Conservation (phyloP, 805 yeast species). For the Saturnispora quitensis region DNA sequence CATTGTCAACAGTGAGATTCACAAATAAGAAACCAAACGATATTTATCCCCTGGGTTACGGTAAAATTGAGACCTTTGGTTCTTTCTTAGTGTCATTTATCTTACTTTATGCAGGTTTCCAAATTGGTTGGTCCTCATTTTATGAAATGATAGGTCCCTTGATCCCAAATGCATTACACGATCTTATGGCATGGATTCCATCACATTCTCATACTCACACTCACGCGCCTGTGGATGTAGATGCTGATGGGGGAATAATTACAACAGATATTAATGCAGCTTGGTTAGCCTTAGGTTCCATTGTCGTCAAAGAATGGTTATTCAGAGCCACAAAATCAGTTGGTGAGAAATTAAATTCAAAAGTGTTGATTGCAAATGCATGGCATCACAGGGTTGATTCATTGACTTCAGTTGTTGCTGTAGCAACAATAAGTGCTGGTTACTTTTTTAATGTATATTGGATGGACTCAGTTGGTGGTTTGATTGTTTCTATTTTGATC, state of each 20-base stretch:
- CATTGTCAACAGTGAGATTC: constrained; percentile 79
- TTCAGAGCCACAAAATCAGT: constrained; percentile 74
- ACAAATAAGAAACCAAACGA: constrained; percentile 51
- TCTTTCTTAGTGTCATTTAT: constrained; percentile 81
- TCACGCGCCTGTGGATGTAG: constrained; percentile 14
- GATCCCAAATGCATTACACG: constrained; percentile 53
- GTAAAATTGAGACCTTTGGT: constrained; percentile 88
- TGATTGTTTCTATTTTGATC: constrained; percentile 72
- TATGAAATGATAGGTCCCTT: constrained; percentile 58
- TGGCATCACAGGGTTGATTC: constrained; percentile 98
- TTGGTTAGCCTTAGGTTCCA: constrained; percentile 89
- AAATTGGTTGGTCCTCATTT: constrained; percentile 82
- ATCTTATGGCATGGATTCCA: constrained; percentile 40
- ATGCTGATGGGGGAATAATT: constrained; percentile 21
- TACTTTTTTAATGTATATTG: constrained; percentile 69
- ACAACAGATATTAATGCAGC: constrained; percentile 82
- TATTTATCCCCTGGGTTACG: constrained; percentile 78
- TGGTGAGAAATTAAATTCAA: constrained; percentile 70
- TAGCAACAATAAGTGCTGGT: constrained; percentile 80
- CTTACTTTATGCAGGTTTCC: constrained; percentile 76
- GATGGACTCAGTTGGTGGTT: constrained; percentile 89
- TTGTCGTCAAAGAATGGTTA: constrained; percentile 79
- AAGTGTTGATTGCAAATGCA: constrained; percentile 90
- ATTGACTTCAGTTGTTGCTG: constrained; percentile 82
- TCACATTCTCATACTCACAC: constrained; percentile 48